Conservation (phyloP, 2,329 filamentous ascomycete genomes). For the Neonectria sp. region DNA sequence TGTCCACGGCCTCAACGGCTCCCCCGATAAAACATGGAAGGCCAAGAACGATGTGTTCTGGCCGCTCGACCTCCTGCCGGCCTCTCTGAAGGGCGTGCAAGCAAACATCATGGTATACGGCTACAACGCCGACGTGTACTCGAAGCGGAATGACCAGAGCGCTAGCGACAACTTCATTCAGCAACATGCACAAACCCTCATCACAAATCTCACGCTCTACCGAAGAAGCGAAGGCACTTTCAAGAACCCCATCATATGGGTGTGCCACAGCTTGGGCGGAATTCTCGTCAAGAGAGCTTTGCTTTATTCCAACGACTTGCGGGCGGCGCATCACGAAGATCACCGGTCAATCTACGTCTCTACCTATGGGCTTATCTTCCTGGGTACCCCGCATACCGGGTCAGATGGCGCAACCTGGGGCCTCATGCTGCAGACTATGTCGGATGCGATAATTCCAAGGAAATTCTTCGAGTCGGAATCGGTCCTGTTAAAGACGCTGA, state of each 20-base stretch:
- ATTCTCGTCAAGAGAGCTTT: conserved; percentile 80
- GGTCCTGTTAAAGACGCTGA: conserved; percentile 78
- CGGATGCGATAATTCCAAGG: conserved; percentile 74
- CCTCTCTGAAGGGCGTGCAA: conserved; percentile 68
- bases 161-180: conserved; percentile 78
- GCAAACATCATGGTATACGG: conserved; percentile 81
- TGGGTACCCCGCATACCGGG: conserved; percentile 83
- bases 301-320: conserved; percentile 75
- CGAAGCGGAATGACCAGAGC: conserved; percentile 63
- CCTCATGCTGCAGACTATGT: conserved; percentile 76
- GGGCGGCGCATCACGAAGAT: conserved; percentile 72
- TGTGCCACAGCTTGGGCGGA: conserved; percentile 82
- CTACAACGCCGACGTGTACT: conserved; percentile 78
- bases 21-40: conserved; percentile 76
- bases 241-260: conserved; percentile 80
- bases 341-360: conserved; percentile 80
- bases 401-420: conserved; percentile 80
- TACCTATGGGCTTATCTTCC: conserved; percentile 82
- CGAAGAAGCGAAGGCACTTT: conserved; percentile 70
- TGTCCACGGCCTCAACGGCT: conserved; percentile 79
- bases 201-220: conserved; percentile 74
- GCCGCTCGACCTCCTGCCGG: conserved; percentile 77
- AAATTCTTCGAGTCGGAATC: conserved; percentile 78
- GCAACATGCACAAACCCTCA: conserved; percentile 79
- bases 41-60: conserved; percentile 74